Conservation (phyloP, 2,329 filamentous ascomycete species). For the Septoria linicola region DNA sequence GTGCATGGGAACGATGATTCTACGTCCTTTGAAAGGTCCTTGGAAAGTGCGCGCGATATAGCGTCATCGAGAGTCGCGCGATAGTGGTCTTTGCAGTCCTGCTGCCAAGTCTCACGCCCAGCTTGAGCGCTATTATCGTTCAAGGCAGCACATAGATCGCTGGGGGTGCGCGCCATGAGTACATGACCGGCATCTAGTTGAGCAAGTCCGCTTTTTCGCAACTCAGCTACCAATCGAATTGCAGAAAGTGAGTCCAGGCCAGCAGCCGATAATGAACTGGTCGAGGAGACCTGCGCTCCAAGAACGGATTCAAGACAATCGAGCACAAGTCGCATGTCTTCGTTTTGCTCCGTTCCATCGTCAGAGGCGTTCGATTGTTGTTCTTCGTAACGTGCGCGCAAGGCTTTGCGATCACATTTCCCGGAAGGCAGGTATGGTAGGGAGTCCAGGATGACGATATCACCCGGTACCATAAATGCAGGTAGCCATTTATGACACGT, state of each 20-base stretch:
- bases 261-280: constrained; percentile 50
- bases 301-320: constrained; percentile 28
- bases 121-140: neutral
- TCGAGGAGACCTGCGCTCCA: constrained; percentile 14
- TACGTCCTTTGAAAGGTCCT: constrained; percentile 18
- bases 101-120: neutral
- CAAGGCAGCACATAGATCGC: constrained; percentile 13
- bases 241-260: constrained; percentile 67
- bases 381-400: constrained; percentile 57
- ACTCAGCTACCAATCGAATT: constrained; percentile 62
- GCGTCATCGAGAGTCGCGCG: constrained; percentile 9
- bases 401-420: constrained; percentile 70
- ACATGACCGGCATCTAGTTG: constrained; percentile 60
- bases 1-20: constrained; percentile 61
- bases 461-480: constrained; percentile 76
- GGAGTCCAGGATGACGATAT: constrained; percentile 62
- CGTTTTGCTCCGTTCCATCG: constrained; percentile 10
- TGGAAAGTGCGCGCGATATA: constrained; percentile 6
- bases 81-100: constrained; percentile 13
- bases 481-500: constrained; percentile 75
- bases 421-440: constrained; percentile 79
- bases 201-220: constrained; percentile 58
- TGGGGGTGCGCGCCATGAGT: constrained; percentile 55
- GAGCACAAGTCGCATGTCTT: constrained; percentile 17
- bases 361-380: constrained; percentile 31